Percentiles rank a stretch among this genome's conserved stretches.
Conservation (phyloP, 345 rosid genomes). For the Triadica sebifera region DNA sequence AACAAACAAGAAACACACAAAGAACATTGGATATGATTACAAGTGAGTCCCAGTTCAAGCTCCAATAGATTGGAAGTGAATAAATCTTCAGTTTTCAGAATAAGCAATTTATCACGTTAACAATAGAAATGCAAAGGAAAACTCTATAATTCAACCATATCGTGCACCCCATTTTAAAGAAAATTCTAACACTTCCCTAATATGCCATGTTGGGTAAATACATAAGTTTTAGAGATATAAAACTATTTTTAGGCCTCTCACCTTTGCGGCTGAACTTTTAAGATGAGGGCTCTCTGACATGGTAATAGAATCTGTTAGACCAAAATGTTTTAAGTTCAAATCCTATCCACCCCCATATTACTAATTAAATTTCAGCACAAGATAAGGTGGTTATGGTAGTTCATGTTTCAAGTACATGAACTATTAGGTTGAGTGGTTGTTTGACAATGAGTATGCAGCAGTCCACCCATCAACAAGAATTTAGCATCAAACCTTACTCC, state of each 20-base stretch:
- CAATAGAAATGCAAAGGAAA: neutral
- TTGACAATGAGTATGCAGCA: neutral
- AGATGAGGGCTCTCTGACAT: neutral
- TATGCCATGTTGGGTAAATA: neutral
- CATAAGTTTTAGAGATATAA: too few species aligned
- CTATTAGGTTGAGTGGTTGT: neutral
- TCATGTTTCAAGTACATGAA: too few species aligned
- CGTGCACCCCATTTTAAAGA: neutral
- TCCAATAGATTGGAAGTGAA: neutral
- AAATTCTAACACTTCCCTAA: neutral
- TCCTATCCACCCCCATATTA: neutral
- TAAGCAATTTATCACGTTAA: neutral
- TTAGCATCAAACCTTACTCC: neutral
- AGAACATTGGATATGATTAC: neutral
- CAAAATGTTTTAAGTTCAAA: neutral
- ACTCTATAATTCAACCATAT: neutral
- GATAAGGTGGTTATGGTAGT: neutral
- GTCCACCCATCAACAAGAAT: neutral
- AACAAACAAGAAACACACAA: too few species aligned
- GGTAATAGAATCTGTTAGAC: neutral
- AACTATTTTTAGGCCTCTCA: too few species aligned
- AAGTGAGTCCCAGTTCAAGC: neutral
- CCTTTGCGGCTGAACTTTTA: neutral
- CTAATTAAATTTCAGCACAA: neutral
- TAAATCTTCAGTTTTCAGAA: neutral